Evolutionary conservation across 73 alveolate species (phyloP), one percentile per base, ranked within the genome.

Genomic region (Blepharisma stoltei): DNA sequence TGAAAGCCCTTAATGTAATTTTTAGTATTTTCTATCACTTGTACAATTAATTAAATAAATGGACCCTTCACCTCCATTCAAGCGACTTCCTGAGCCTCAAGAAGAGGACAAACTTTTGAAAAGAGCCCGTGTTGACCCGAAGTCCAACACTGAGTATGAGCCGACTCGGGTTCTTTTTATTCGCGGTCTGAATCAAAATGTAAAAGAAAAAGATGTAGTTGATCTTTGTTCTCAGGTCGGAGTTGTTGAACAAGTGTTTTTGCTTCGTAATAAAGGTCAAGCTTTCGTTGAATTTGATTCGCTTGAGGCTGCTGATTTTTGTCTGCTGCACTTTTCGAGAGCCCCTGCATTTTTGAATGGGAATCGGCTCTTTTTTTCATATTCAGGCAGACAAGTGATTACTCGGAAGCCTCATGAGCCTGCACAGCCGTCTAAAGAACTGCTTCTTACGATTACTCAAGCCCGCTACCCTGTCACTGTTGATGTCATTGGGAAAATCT

Each of bases 161-260:
- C 79, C 79, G n/a, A 44, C 79, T 25, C 55, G 65, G 32, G 79
- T 69, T 69, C 79, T 69, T 69, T 69, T 69, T 25, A n/a, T 69
- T 11, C 55, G 79, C n/a, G 79, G 79, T 25, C 79, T 69, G 14
- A 38, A 21, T 69, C 27, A 47, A 9, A 69, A 43, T 43, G 55
- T 69, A 69, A 44, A 69, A 69, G 79, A 69, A 69, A 69, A 46
- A 20, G 79, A 69, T n/a, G 27, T 69, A 38, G 27, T 69, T 44
- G 79, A 69, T 7, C 11, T 69, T n/a, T 69, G 79, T 69, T 69
- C 79, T 18, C 54, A 69, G n/a, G 79, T 69, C 43, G 79, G 79
- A 43, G 79, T 69, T 23, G 79, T 69, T n/a, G 79, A 69, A 69
- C 55, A 46, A 20, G 79, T 69, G 25, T 69, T 69, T 43, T 69